Base-by-base conservation (phyloP, 106 monocot genomes). In the Phalaenopsis equestris region DNA sequence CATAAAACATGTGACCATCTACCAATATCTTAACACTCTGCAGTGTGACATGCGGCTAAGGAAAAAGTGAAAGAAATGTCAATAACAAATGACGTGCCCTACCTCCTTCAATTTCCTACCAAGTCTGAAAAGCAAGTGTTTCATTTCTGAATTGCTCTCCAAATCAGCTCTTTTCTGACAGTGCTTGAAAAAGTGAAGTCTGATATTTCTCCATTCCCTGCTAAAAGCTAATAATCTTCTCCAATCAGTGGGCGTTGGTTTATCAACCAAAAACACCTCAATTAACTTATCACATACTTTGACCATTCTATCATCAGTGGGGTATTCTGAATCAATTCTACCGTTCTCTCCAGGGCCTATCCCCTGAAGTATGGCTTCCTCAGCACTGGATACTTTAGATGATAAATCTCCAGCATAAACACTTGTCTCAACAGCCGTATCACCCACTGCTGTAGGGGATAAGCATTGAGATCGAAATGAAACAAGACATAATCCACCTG, bases 81-180 rank as follows among this genome's bases (percentile, higher is more conserved):
- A 70, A 70, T 39, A 70, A 70, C 39, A 70, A 70, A 70, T 38
- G 14, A 12, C 15, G 10, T 21, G 23, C 38, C 3, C 41, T 80
- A 91, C 98, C 98, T 98, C 98, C 84, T 98, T 94, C 72, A 98
- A 77, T 75, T 98, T 98, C 80, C 98, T 94, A 68, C 82, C 78
- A 78, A 98, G 92, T 67, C 92, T 80, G 65, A 90, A 89, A 79
- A 98, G 85, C 67, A 87, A 94, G 86, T 94, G 94, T 85, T 90
- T 85, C 92, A 94, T 94, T 48, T 86, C 94, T 73, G 92, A 92
- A 84, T 93, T 86, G 65, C 56, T 55, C 81, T 92, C 94, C 42
- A 73, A 46, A 84, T 89, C 90, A 39, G 92, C 94, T 86, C 86
- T 94, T 82, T 94, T 88, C 84, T 94, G 85, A 81, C 94, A 98